Conservation (phyloP, 805 yeast genomes). For the Saturnispora besseyi region DNA sequence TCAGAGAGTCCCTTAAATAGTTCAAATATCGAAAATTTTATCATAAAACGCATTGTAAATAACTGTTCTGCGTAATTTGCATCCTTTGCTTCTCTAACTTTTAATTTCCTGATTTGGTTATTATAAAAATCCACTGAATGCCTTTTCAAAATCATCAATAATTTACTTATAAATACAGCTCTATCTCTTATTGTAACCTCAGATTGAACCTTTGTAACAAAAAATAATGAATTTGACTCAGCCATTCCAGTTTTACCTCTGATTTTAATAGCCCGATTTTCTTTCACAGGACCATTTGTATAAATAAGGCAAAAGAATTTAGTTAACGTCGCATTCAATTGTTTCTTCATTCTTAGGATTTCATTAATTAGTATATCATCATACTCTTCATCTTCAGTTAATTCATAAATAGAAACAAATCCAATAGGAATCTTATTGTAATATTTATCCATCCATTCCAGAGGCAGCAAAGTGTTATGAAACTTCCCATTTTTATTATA, state of each 20-base stretch:
- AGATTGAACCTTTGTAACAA: slow-evolving; percentile 2
- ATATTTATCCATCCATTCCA: slow-evolving; percentile 48
- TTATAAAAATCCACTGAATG: slow-evolving; percentile 38
- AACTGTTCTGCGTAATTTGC: slow-evolving; percentile 17
- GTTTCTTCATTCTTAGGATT: slow-evolving; percentile 27
- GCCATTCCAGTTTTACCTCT: slow-evolving; percentile 1
- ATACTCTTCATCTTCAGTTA: slow-evolving; percentile 21
- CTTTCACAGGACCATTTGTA: slow-evolving; percentile 6
- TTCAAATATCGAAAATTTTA: slow-evolving; percentile 42
- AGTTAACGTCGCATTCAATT: slow-evolving; percentile 17
- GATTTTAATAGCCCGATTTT: background rate
- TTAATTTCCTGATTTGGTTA: slow-evolving; percentile 31
- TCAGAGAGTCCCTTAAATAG: slow-evolving; percentile 40
- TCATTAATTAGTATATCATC: slow-evolving; percentile 29
- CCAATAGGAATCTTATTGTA: slow-evolving; percentile 38
- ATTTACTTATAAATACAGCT: slow-evolving; percentile 28
- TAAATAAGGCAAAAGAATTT: slow-evolving; percentile 8
- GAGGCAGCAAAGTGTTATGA: slow-evolving; percentile 35
- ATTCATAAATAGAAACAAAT: slow-evolving; percentile 36
- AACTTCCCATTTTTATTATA: slow-evolving; percentile 29
- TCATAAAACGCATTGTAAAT: slow-evolving; percentile 43
- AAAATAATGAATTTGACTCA: slow-evolving; percentile 5
- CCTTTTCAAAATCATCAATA: slow-evolving; percentile 31
- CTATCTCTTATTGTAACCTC: slow-evolving; percentile 9
- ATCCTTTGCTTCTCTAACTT: slow-evolving; percentile 29